Evolutionary conservation across 495 filamentous ascomycete species (phyloP), one percentile per base, ranked within the genome.

Genomic region (Pseudevernia furfuracea): DNA sequence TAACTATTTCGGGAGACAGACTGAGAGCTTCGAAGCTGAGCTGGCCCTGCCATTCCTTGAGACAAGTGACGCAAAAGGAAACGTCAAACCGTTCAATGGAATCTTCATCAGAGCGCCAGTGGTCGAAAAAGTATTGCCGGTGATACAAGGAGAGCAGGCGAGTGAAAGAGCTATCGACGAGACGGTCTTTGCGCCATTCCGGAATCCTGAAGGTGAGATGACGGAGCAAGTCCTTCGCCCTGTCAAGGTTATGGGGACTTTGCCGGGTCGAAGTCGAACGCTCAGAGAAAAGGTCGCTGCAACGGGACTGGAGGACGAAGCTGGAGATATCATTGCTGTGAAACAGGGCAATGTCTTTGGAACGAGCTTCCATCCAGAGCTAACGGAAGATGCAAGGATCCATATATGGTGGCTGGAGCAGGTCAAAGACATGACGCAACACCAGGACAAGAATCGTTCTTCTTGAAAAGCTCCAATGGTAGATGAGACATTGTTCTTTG

Each of bases 71-170:
- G 77, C 77, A 5, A 58, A 3, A n/a, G 36, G 67, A 9, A 64
- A 67, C 3, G 38, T 56, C 14, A 58, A 46, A 49, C 81, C 86
- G 0, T 98, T 96, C 73, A 81, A 84, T 23, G 89, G 86, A 0
- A 88, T 98, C 38, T 98, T 98, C 73, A 98, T 98, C 65, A 83
- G 94, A 1, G 95, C 94, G 23, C 94, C 94, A 0, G 85, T 97
- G 3, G 95, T 98, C 1, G 92, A 97, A 75, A 86, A 85, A 66
- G 77, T 98, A 4, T 74, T 97, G 48, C 80, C 82, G 7, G 74
- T 80, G 60, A 74, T 82, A 12, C 65, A 76, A 11, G 84, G 79
- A 11, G 74, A 79, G 8, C 84, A 85, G 70, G 67, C 67, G 23
- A 79, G 70, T 39, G 84, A 87, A 69, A 74, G 68, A 9, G 61